These are phyloP conservation scores for Macadamia integrifolia DNA, from an alignment of 164 flowering plant genomes.

Conservation along the genomic window DNA sequence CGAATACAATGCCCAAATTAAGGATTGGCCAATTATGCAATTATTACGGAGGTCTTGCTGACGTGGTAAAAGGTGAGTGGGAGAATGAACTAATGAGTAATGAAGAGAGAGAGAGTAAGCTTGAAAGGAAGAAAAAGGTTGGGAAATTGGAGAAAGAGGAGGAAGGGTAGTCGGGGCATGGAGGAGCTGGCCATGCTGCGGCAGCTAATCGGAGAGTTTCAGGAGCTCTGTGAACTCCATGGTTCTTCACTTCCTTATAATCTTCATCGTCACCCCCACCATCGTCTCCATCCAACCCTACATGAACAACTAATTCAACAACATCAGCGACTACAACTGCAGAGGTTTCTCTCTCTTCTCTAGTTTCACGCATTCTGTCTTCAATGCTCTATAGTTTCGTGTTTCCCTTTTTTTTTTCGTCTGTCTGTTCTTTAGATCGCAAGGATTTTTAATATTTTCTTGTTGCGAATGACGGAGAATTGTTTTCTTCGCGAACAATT, in stretches of 20 bases:
- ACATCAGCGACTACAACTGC: neutral
- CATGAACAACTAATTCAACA: neutral
- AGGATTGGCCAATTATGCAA: slow-evolving; percentile 14
- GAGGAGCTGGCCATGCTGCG: slow-evolving; percentile 73
- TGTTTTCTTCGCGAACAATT: neutral
- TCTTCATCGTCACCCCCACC: slow-evolving; percentile 9
- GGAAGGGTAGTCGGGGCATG: slow-evolving; percentile 32
- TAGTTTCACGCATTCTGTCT: neutral
- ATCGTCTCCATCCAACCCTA: slow-evolving; percentile 1
- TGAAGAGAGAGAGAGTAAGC: slow-evolving; percentile 1
- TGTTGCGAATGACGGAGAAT: neutral
- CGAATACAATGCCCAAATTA: slow-evolving; percentile 1
- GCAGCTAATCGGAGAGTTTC: slow-evolving; percentile 77
- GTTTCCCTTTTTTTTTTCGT: neutral
- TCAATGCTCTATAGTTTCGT: neutral
- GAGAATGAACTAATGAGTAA: slow-evolving; percentile 10
- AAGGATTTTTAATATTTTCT: slow-evolving; percentile 1
- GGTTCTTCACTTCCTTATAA: slow-evolving; percentile 34
- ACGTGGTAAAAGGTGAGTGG: slow-evolving; percentile 31
- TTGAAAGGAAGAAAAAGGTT: neutral
- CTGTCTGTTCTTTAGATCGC: neutral
- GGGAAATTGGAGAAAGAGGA: slow-evolving; percentile 4
- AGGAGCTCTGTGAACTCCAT: slow-evolving; percentile 57
- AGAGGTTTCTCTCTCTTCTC: slow-evolving; percentile 8
- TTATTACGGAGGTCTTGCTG: slow-evolving; percentile 19